phyloP scores from a whole-genome alignment of 139 green algal genomes.

The Coelastrella sp. region DNA sequence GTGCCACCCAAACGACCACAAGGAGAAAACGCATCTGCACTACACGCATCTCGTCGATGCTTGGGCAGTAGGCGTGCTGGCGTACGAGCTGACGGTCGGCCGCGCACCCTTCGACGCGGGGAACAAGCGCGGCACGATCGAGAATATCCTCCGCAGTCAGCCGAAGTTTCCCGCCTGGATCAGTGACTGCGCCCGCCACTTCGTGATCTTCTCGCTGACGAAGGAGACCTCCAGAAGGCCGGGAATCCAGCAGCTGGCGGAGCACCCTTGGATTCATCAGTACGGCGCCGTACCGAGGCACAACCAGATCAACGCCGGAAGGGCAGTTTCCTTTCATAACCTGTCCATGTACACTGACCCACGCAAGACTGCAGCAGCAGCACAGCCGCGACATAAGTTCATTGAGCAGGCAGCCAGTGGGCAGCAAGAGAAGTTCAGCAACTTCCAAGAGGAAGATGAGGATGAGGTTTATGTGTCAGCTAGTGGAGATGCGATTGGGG shows the following conservation, averaged over 20 bases:
- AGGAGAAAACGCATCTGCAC: slow-evolving; percentile 65
- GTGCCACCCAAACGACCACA: slow-evolving; percentile 81
- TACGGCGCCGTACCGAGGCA: slow-evolving; percentile 4
- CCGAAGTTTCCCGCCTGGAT: slow-evolving; percentile 55
- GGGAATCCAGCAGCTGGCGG: slow-evolving; percentile 53
- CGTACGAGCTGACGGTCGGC: slow-evolving; percentile 72
- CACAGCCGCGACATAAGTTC: slow-evolving; percentile 26
- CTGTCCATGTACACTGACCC: slow-evolving; percentile 30
- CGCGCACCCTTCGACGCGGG: slow-evolving; percentile 73
- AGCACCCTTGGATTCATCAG: slow-evolving; percentile 62
- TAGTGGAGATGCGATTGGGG: neutral
- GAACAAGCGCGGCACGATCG: slow-evolving; percentile 63
- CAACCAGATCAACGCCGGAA: slow-evolving; percentile 9
- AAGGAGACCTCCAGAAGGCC: slow-evolving; percentile 58
- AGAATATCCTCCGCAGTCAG: slow-evolving; percentile 60
- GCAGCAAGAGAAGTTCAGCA: neutral
- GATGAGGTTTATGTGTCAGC: slow-evolving; percentile 38
- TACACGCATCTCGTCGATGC: slow-evolving; percentile 70
- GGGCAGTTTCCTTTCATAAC: slow-evolving; percentile 34
- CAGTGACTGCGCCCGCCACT: slow-evolving; percentile 52
- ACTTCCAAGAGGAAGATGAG: slow-evolving; percentile 19
- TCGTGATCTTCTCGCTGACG: slow-evolving; percentile 61
- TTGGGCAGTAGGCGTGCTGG: slow-evolving; percentile 75
- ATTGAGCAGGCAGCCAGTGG: neutral
- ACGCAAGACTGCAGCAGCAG: slow-evolving; percentile 12